A percentile compares a stretch with the other conserved stretches of the same genome.
phyloP scores from a whole-genome alignment of 139 green algal genomes.

The Chlamydomonas incerta region DNA sequence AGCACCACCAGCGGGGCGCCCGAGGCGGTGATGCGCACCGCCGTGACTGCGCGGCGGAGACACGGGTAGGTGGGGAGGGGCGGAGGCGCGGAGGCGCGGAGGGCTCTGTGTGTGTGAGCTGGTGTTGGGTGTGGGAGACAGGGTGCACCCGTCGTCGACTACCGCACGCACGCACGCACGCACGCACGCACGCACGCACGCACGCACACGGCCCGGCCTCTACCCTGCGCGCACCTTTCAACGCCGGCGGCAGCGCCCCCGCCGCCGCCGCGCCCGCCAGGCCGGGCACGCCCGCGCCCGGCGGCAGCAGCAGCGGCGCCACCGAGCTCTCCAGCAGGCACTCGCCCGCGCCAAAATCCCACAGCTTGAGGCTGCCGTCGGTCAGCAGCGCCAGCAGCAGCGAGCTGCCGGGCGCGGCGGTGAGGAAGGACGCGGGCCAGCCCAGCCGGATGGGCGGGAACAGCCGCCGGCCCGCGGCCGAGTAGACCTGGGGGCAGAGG shows the following conservation, averaged over 20 bases:
- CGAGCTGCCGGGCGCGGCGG: background rate
- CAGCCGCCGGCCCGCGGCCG: conserved; percentile 63
- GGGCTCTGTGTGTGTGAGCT: too few relatives aligned
- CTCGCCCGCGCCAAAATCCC: conserved; percentile 46
- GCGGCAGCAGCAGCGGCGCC: conserved; percentile 41
- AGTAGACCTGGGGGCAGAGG: conserved; percentile 76
- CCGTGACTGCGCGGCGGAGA: conserved; percentile 6
- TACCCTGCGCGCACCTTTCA: too few relatives aligned
- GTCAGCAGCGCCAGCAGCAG: conserved; percentile 44
- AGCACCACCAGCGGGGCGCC: conserved; percentile 73
- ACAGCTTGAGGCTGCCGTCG: conserved; percentile 46
- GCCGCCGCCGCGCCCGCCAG: background rate
- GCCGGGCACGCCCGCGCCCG: too few relatives aligned
- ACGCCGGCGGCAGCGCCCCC: background rate
- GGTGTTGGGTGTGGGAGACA: too few relatives aligned
- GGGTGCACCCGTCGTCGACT: too few relatives aligned
- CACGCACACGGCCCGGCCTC: too few relatives aligned
- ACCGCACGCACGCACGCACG: too few relatives aligned
- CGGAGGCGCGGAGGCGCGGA: too few relatives aligned
- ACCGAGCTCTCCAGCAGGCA: conserved; percentile 22
- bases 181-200: too few relatives aligned
- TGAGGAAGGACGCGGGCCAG: conserved; percentile 43
- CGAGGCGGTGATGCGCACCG: conserved; percentile 5
- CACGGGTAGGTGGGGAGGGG: too few relatives aligned
- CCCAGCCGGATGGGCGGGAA: conserved; percentile 69